Percentiles rank a stretch among this genome's conserved stretches.
phyloP scores from a whole-genome alignment of 345 rosid species.

The Syzygium oleosum region DNA sequence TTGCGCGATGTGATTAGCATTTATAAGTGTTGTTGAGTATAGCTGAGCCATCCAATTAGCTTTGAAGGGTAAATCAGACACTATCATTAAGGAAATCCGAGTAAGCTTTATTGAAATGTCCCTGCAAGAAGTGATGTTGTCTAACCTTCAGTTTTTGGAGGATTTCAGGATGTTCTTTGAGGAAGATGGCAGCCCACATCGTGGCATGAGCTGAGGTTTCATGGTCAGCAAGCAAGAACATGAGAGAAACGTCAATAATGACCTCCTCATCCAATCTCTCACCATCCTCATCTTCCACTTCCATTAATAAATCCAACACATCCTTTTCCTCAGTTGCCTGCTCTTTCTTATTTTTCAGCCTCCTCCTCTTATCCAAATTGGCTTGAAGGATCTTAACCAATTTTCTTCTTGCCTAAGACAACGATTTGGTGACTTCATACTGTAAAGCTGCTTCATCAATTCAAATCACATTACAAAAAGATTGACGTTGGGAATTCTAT shows the following conservation, averaged over 20 bases:
- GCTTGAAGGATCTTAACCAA: background rate
- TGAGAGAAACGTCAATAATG: slow-evolving; percentile 53
- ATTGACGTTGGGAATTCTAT: background rate
- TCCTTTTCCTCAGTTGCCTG: background rate
- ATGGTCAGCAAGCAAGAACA: slow-evolving; percentile 80
- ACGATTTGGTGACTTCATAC: background rate
- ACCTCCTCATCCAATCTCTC: slow-evolving; percentile 48
- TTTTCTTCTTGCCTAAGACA: background rate
- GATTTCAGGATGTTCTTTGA: slow-evolving; percentile 52
- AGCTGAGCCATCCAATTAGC: background rate
- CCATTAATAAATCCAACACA: slow-evolving; percentile 7
- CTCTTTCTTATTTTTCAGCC: background rate
- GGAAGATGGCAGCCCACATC: slow-evolving; percentile 64
- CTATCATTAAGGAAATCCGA: background rate
- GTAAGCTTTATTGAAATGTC: background rate
- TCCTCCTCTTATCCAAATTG: background rate
- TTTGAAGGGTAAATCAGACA: background rate
- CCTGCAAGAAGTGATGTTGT: background rate
- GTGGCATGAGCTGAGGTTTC: slow-evolving; percentile 75
- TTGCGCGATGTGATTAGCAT: background rate
- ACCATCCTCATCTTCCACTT: slow-evolving; percentile 18
- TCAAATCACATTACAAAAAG: background rate
- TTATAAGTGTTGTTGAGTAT: background rate
- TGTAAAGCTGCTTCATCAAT: background rate
- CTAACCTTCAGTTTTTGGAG: background rate